A percentile compares a stretch with the other conserved stretches of the same genome.
These are phyloP conservation scores for Aphanocladium album DNA, from an alignment of 2,329 filamentous ascomycete species.

Conservation along the genomic window DNA sequence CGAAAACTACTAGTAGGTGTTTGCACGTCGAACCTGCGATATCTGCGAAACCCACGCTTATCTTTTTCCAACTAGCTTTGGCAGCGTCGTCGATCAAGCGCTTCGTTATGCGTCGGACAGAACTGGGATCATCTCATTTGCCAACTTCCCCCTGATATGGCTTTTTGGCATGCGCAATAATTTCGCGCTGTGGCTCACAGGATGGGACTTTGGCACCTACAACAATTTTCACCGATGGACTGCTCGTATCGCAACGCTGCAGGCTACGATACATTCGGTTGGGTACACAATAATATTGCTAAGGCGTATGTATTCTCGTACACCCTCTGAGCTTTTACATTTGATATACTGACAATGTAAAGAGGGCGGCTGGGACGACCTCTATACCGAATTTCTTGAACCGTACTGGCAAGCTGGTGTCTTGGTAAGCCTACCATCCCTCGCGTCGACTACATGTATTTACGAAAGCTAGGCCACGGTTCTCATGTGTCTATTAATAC, in stretches of 20 bases:
- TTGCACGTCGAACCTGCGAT: background rate
- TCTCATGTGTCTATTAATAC: conserved; percentile 40
- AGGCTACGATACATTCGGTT: conserved; percentile 59
- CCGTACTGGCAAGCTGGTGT: conserved; percentile 48
- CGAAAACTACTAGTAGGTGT: background rate
- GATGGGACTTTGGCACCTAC: conserved; percentile 63
- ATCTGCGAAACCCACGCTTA: background rate
- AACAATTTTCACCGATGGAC: conserved; percentile 65
- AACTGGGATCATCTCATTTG: conserved; percentile 58
- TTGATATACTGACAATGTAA: background rate
- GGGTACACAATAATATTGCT: conserved; percentile 48
- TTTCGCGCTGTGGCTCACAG: conserved; percentile 59
- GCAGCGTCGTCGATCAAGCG: conserved; percentile 22
- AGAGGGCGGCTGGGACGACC: conserved; percentile 34
- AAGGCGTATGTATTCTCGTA: conserved; percentile 12
- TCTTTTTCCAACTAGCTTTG: background rate
- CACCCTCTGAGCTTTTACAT: background rate
- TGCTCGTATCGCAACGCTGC: conserved; percentile 55
- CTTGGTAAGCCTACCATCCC: conserved; percentile 19
- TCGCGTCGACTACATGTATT: background rate
- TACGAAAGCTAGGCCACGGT: conserved; percentile 28
- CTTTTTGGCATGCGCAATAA: conserved; percentile 65
- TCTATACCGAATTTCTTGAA: conserved; percentile 32
- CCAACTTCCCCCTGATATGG: conserved; percentile 61
- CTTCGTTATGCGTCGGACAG: conserved; percentile 57